Base-by-base conservation (phyloP, 164 flowering plant genomes). In the Cinnamomum chago region DNA sequence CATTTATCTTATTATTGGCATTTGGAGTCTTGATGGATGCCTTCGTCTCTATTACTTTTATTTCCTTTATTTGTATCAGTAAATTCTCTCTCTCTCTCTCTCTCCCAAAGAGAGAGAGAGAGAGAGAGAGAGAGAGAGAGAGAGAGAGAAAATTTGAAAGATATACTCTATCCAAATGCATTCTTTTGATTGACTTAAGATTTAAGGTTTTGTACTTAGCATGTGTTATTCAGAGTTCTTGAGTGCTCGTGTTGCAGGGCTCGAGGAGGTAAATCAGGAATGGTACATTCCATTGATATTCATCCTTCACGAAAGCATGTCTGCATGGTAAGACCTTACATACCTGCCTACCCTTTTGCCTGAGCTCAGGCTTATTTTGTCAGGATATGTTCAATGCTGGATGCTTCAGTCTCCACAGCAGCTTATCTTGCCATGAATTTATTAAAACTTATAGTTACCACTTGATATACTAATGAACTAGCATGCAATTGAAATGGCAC, bases 271-370 rank as follows among this genome's bases (percentile, higher is more conserved):
- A 75, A 85, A 52, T 86, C 92, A 70, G 99, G 95, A 70, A 85
- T 93, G 68, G 89, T 95, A 10, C 98, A 95, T 78, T 95, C 94
- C 27, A 77, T 95, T 81, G 98, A 95, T 77, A 87, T 95, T 73
- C 97, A 90, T 82, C 91, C 96, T 74, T 95, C 99, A 58, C 83
- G 99, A 70, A 95, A 95, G 83, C 97, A 93, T 78, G 87, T 88
- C 0, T 93, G 98, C 83, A 75, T 93, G 84, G 98, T 94, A 79
- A 72, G 76, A 51, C 67, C 5, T 60, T 70, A 51, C 50, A 73
- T 24, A 76, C 52, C 40, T 30, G 13, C 52, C 68, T 28, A 14
- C 2, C 40, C 50, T 40, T 50, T 20, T 20, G 25, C 11, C 14
- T 35, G 58, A 40, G 14, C 14, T 52, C 2, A 30, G 30, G n/a